Evolutionary conservation across 768 basidiomycete species (phyloP).

Genomic region (Ramaria rubella): DNA sequence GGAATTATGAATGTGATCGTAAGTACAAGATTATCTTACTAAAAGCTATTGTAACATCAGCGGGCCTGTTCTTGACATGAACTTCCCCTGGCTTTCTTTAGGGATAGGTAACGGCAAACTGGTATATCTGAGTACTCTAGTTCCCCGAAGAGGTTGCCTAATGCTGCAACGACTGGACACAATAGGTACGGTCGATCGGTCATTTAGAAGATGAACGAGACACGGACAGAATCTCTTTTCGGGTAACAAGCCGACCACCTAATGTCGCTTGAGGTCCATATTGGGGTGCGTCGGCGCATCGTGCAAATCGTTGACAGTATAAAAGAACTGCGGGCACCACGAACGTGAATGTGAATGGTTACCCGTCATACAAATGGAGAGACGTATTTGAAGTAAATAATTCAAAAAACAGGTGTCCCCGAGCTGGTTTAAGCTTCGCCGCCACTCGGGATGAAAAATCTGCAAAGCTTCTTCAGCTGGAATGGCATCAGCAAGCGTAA

Average conservation of each 20-base stretch:
- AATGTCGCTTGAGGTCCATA: slow-evolving; percentile 71
- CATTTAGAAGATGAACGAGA: slow-evolving; percentile 87
- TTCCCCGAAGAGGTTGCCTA: slow-evolving; percentile 71
- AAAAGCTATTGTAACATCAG: too few species aligned
- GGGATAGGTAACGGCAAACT: too few species aligned
- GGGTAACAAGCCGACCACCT: slow-evolving; percentile 76
- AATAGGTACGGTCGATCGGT: slow-evolving; percentile 29
- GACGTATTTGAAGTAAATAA: slow-evolving; percentile 62
- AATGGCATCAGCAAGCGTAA: too few species aligned
- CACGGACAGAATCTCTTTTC: slow-evolving; percentile 72
- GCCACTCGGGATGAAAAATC: slow-evolving; percentile 56
- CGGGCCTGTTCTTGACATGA: too few species aligned
- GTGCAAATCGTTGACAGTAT: slow-evolving; percentile 85
- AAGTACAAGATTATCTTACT: too few species aligned
- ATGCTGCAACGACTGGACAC: slow-evolving; percentile 64
- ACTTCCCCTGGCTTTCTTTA: too few species aligned
- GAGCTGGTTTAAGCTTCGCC: slow-evolving; percentile 81
- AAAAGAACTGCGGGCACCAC: slow-evolving; percentile 66
- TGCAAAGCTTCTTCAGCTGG: slow-evolving; percentile 59
- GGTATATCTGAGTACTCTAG: slow-evolving; percentile 59
- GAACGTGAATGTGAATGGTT: not conserved
- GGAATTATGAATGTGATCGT: too few species aligned
- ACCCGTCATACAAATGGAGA: too few species aligned
- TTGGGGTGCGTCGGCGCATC: slow-evolving; percentile 64
- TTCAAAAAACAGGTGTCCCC: slow-evolving; percentile 88